Conservation (phyloP, 768 basidiomycete species). For the Auricularia auricula-judae region DNA sequence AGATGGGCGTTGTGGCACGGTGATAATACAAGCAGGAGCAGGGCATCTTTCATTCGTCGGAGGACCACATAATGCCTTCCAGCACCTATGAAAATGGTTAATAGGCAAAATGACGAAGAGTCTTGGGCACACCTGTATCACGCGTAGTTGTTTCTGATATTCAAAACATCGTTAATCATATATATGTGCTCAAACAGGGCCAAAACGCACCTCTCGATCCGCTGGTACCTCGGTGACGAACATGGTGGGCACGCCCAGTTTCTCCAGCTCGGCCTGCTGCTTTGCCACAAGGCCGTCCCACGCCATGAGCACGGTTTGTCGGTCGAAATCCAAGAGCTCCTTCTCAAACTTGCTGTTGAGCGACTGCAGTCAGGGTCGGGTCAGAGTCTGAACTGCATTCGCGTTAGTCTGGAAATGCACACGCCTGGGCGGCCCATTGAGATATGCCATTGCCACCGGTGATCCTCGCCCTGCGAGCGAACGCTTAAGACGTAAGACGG, state of each 20-base stretch:
- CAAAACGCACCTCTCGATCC: slow-evolving; percentile 46
- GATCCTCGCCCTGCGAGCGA: slow-evolving; percentile 44
- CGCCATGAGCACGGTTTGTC: slow-evolving; percentile 54
- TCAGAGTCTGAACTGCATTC: no score
- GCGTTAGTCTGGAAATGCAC: slow-evolving; percentile 9
- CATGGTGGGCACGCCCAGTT: slow-evolving; percentile 61
- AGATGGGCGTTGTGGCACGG: no score
- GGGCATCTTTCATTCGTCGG: not conserved
- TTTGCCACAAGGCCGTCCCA: slow-evolving; percentile 67
- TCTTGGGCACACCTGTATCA: slow-evolving; percentile 40
- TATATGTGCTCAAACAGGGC: not conserved
- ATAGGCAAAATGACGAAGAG: not conserved
- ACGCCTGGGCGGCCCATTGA: slow-evolving; percentile 57
- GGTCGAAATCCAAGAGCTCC: slow-evolving; percentile 59
- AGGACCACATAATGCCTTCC: not conserved
- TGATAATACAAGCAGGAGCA: no score
- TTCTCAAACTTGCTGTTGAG: slow-evolving; percentile 51
- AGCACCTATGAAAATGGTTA: not conserved
- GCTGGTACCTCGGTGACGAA: slow-evolving; percentile 37
- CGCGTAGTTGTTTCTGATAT: slow-evolving; percentile 51
- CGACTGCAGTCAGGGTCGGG: slow-evolving; percentile 33
- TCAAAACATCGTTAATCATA: not conserved
- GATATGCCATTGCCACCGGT: slow-evolving; percentile 48
- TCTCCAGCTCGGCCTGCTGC: slow-evolving; percentile 56
- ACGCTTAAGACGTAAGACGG: not conserved